These are phyloP conservation scores for Marsdenia floribunda DNA, from an alignment of 257 asterid genomes.

Conservation along the genomic window DNA sequence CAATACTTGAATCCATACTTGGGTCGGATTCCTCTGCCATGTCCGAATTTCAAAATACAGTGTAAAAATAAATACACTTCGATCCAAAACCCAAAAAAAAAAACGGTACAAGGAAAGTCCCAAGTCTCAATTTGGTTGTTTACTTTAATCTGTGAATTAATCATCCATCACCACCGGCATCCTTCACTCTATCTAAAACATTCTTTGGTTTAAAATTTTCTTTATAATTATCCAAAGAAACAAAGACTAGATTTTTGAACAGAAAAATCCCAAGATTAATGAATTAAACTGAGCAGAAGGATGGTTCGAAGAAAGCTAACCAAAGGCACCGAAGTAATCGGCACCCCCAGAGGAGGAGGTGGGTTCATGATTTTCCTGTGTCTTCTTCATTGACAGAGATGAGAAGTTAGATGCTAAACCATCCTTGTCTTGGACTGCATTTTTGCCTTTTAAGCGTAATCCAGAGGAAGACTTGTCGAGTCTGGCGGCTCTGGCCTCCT, in stretches of 20 bases:
- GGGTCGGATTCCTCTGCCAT: slow-evolving; percentile 1
- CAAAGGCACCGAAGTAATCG: background rate
- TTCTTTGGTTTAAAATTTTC: too few relatives aligned
- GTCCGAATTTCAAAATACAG: background rate
- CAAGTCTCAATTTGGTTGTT: too few relatives aligned
- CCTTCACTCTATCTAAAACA: too few relatives aligned
- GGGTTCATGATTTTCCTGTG: background rate
- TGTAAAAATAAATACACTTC: too few relatives aligned
- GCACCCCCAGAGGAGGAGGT: background rate
- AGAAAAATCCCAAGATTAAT: background rate
- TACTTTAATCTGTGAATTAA: too few relatives aligned
- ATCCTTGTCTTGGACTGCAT: background rate
- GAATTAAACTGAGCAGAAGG: background rate
- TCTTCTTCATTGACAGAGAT: background rate
- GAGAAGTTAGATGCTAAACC: background rate
- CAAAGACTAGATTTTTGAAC: too few relatives aligned
- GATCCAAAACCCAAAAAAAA: too few relatives aligned
- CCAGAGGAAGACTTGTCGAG: background rate
- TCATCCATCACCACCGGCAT: too few relatives aligned
- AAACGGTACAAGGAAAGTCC: too few relatives aligned
- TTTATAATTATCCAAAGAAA: too few relatives aligned
- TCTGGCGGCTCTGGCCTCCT: background rate
- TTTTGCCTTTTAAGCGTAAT: background rate
- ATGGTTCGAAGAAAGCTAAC: slow-evolving; percentile 3
- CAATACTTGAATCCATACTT: background rate